Conservation (phyloP, 129 eudicot species). For the Centella asiatica region DNA sequence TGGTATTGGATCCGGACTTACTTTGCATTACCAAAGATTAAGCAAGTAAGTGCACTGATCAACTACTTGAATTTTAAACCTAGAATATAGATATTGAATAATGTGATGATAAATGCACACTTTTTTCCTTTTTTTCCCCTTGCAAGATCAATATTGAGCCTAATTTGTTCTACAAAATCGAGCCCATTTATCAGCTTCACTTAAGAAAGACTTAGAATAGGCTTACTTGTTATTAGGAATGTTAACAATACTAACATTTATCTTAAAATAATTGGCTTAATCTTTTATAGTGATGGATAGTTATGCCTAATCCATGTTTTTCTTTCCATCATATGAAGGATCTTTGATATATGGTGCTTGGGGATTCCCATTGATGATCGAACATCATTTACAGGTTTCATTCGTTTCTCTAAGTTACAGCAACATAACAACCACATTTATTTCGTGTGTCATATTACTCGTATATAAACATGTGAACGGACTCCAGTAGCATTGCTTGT, state of each 20-base stretch:
- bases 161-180: too few species aligned
- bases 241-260: background rate
- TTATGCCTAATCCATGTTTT: background rate
- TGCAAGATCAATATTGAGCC: too few species aligned
- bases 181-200: too few species aligned
- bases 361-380: constrained; percentile 64
- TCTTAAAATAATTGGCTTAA: background rate
- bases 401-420: background rate
- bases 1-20: constrained; percentile 67
- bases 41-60: constrained; percentile 54
- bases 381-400: constrained; percentile 62
- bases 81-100: too few species aligned
- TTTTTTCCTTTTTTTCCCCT: too few species aligned
- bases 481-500: too few species aligned
- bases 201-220: too few species aligned
- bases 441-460: too few species aligned
- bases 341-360: constrained; percentile 75
- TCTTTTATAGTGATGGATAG: background rate
- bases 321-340: constrained; percentile 29
- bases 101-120: background rate
- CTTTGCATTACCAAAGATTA: constrained; percentile 50
- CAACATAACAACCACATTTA: background rate
- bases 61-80: background rate
- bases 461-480: background rate
- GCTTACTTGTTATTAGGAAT: background rate